Evolutionary conservation across 768 basidiomycete genomes (phyloP).

Genomic region (Mycena haematopus): DNA sequence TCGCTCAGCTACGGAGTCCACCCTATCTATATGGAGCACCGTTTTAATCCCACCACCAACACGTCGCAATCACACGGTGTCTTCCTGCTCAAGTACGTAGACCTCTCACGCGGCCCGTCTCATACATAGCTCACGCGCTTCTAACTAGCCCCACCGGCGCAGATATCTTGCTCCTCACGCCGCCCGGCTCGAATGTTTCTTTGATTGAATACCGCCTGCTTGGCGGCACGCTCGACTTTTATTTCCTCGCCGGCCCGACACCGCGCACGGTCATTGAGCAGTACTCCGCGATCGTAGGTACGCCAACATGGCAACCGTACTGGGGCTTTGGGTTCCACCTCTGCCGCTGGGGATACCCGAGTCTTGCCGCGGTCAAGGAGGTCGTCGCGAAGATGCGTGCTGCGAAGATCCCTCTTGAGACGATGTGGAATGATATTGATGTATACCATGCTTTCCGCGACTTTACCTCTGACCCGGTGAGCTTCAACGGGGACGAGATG

Average conservation of each 20-base stretch:
- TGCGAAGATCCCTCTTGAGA: slow-evolving; percentile 80
- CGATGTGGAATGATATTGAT: slow-evolving; percentile 84
- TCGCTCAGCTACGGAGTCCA: slow-evolving; percentile 70
- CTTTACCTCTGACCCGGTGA: slow-evolving; percentile 72
- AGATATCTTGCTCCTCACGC: slow-evolving; percentile 73
- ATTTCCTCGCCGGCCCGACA: slow-evolving; percentile 73
- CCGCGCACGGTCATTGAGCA: slow-evolving; percentile 71
- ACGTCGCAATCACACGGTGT: slow-evolving; percentile 75
- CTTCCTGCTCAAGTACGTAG: slow-evolving; percentile 67
- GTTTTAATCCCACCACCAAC: slow-evolving; percentile 57
- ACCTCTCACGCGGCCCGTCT: background rate
- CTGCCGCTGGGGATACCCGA: slow-evolving; percentile 54
- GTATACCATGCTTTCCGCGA: slow-evolving; percentile 72
- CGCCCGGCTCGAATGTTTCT: slow-evolving; percentile 56
- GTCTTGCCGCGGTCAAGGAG: slow-evolving; percentile 45
- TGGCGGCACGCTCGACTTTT: slow-evolving; percentile 80
- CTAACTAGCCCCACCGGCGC: slow-evolving; percentile 69
- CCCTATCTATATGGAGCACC: slow-evolving; percentile 76
- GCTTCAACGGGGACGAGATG: slow-evolving; percentile 64
- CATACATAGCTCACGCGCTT: slow-evolving; percentile 13
- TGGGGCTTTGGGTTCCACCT: slow-evolving; percentile 86
- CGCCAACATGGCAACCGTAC: slow-evolving; percentile 72
- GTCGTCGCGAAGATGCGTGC: slow-evolving; percentile 57
- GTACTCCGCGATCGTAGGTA: slow-evolving; percentile 68
- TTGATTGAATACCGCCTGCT: slow-evolving; percentile 76